A percentile compares a stretch with the other conserved stretches of the same genome.
phyloP scores from a whole-genome alignment of 116 monocot genomes.

The Phalaenopsis hybrid region DNA sequence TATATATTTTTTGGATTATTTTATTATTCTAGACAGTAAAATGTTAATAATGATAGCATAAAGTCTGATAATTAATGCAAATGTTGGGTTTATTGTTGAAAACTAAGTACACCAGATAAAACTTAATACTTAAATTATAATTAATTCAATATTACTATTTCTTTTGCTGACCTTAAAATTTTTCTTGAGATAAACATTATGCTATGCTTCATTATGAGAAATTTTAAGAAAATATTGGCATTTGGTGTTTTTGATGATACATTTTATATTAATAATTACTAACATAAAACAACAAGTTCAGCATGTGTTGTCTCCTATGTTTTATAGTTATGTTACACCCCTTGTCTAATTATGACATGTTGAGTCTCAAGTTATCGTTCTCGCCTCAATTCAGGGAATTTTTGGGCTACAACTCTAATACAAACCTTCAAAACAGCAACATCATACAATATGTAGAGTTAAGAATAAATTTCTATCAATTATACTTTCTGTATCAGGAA shows the following conservation, averaged over 20 bases:
- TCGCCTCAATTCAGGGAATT: not conserved
- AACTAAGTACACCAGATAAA: not conserved
- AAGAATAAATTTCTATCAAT: not conserved
- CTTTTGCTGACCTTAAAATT: not conserved
- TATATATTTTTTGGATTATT: not conserved
- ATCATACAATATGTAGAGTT: not conserved
- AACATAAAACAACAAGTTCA: not conserved
- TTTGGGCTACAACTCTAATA: not conserved
- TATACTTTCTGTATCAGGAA: not conserved
- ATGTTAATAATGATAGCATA: not conserved
- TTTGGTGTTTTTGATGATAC: not conserved
- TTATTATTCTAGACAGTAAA: not conserved
- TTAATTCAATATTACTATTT: not conserved
- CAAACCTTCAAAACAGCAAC: not conserved
- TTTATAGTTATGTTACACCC: not conserved
- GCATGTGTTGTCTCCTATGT: not conserved
- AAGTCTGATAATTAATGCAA: not conserved
- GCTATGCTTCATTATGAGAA: not conserved
- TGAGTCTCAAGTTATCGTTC: not conserved
- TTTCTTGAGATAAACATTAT: not conserved
- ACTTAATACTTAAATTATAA: not conserved
- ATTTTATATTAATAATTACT: not conserved
- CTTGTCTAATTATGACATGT: not conserved
- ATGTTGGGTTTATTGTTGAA: not conserved
- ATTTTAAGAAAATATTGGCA: not conserved